Percentiles rank a stretch among this genome's conserved stretches.
Conservation (phyloP, 106 monocot genomes). For the Gastrodia elata region DNA sequence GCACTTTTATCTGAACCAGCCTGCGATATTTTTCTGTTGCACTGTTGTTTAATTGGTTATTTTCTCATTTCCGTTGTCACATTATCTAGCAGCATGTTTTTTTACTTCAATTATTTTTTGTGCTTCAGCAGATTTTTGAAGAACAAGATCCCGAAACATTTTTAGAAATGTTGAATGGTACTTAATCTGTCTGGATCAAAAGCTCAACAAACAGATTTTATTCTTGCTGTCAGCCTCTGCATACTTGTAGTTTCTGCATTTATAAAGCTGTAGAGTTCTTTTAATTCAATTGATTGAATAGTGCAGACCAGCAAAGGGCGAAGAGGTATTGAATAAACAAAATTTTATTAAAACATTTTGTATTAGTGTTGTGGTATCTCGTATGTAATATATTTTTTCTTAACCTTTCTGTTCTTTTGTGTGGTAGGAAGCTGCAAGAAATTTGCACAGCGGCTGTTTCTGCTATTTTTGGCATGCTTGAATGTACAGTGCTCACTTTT, state of each 20-base stretch:
- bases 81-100: neutral
- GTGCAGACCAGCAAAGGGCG: neutral
- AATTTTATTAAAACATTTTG: neutral
- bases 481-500: neutral
- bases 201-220: neutral
- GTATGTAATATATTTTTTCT: neutral
- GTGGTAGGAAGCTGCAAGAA: neutral
- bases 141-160: constrained; percentile 1
- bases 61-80: neutral
- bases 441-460: constrained; percentile 1
- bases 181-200: neutral
- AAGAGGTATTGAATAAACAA: neutral
- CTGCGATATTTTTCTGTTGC: neutral
- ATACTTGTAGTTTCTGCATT: neutral
- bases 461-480: constrained; percentile 1
- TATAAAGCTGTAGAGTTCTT: constrained; percentile 4
- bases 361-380: neutral
- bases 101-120: neutral
- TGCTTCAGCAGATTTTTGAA: constrained; percentile 7
- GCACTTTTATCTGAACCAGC: too few relatives aligned
- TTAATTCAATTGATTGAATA: neutral
- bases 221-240: neutral
- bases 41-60: neutral
- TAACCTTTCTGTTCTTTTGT: neutral
- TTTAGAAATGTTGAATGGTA: constrained; percentile 4